These are phyloP conservation scores for Candida namnaoensis DNA, from an alignment of 805 yeast genomes.

Conservation along the genomic window DNA sequence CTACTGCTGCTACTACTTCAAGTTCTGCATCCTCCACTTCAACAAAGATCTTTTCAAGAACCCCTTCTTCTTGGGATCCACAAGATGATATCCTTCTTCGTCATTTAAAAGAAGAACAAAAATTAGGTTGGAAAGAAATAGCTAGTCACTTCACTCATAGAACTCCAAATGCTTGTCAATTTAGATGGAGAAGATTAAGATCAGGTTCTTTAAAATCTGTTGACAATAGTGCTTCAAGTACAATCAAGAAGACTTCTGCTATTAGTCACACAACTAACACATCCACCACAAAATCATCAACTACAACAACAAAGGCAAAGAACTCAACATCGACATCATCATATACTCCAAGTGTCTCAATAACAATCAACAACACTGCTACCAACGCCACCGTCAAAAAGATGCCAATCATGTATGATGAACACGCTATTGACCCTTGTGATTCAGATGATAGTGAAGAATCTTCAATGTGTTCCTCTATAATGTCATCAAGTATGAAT, in stretches of 20 bases:
- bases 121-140: conserved; percentile 86
- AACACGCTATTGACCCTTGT: neutral
- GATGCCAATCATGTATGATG: neutral
- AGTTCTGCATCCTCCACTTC: conserved; percentile 14
- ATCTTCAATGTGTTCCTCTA: neutral
- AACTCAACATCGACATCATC: neutral
- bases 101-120: conserved; percentile 73
- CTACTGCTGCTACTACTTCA: conserved; percentile 11
- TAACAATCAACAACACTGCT: neutral
- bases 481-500: neutral
- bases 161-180: conserved; percentile 86
- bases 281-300: neutral
- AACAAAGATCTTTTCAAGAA: conserved; percentile 17
- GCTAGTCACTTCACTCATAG: conserved; percentile 70
- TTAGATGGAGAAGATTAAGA: conserved; percentile 74
- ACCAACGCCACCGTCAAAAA: neutral
- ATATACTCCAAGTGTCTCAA: no score
- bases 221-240: neutral
- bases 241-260: neutral
- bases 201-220: conserved; percentile 28
- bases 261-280: neutral
- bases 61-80: conserved; percentile 69
- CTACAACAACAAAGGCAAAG: neutral
- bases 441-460: neutral
- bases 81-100: conserved; percentile 65